Base-by-base conservation (phyloP, 75 land plant species). In the Azolla pinnata region DNA sequence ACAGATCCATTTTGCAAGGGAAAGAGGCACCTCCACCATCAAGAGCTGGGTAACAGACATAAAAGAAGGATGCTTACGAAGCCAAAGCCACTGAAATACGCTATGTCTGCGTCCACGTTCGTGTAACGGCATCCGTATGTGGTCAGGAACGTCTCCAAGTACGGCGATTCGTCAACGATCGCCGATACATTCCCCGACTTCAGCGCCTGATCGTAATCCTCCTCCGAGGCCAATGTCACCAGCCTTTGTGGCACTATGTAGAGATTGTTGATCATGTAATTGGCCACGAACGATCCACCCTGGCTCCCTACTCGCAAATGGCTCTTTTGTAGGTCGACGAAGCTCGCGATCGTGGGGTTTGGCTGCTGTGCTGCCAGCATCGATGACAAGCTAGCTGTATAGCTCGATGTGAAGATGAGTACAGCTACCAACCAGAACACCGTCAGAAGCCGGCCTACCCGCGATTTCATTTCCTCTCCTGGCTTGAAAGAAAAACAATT, bases 161-260 rank as follows among this genome's bases (percentile, higher is more conserved):
- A 72, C 14, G 75, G 75, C 28, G 61, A 59, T 62, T 72, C 75
- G 54, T 72, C 75, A 12, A 72, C 19, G 18, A 72, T 53, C 19
- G 75, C 75, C 0, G 27, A 49, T 4, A 72, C 67, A 0, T 54
- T 53, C 0, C 57, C 57, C 4, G 53, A 54, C 1, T 19, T 7
- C 42, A 38, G 14, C 7, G 10, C 14, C 42, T 38, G 10, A 7
- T 38, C 42, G 14, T 38, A 38, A 14, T 38, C 42, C 42, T 38
- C 42, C 4, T 24, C 17, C 17, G 25, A 25, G 58, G 5, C 17
- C 17, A 25, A 28, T 21, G 58, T 5, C 30, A 25, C 30, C 5
- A 56, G 58, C 29, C 58, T 56, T 23, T 38, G 10, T 7, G 35
- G 51, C 14, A 14, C 30, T 25, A 59, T 53, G 0, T 54, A n/a